Base-by-base conservation (phyloP, 345 rosid species). In the Erucastrum elatum region DNA sequence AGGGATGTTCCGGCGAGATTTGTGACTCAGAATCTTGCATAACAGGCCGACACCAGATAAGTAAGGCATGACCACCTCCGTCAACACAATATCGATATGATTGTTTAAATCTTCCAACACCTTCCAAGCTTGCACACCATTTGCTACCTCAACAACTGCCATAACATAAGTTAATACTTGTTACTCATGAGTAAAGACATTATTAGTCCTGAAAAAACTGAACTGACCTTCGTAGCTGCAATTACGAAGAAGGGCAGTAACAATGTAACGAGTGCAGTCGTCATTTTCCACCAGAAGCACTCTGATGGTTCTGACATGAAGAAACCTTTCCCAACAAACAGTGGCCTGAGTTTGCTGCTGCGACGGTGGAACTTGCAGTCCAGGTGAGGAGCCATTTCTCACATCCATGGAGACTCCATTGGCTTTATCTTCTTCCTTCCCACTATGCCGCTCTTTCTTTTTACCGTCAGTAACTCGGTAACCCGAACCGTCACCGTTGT, bases 51-150 rank as follows among this genome's bases (percentile, higher is more conserved):
- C 64, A 79, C 98, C 98, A 26, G 93, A 88, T 68, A 90, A 53
- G 64, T 79, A 67, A 67, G 98, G 98, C 94, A 93, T 87, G 79
- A 77, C 88, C 21, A 91, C 96, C 86, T 93, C 96, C 0, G 96
- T 86, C 53, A 93, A 84, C 75, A 93, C 84, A 74, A 93, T 79
- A 73, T 93, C 98, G 65, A 89, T 76, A 55, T 87, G 94, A 86
- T 88, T 87, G 60, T 75, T 82, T 9, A 82, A 69, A 77, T 91
- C 90, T 86, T 87, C 93, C 16, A 93, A 85, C 55, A 87, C 71
- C 66, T 84, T 90, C 98, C 98, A 93, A 3, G 96, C 98, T 86
- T 83, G 91, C 56, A 93, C 46, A 68, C 90, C 94, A 83, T 87
- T 89, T 49, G 93, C 82, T 65, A 78, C 90, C 72, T 87, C 89